phyloP scores from a whole-genome alignment of 257 asterid genomes.

The Galeopsis tetrahit region DNA sequence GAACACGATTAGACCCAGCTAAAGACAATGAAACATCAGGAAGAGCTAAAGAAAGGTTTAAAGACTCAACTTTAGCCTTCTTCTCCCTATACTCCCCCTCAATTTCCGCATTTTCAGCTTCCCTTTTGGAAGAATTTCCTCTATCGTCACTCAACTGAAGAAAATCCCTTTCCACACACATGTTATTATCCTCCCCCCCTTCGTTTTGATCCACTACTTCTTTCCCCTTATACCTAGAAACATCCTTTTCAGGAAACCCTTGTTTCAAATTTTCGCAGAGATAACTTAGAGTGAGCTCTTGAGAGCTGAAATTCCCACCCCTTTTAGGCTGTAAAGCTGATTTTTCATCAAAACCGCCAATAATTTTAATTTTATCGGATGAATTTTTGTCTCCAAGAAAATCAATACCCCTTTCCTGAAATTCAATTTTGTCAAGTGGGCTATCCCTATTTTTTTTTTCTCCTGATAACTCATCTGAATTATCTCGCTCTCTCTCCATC shows the following conservation, averaged over 20 bases:
- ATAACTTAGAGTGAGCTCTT: conserved; percentile 86
- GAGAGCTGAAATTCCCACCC: conserved; percentile 52
- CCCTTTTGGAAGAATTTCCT: conserved; percentile 63
- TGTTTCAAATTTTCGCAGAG: conserved; percentile 73
- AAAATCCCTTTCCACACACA: conserved; percentile 84
- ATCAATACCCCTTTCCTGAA: conserved; percentile 56
- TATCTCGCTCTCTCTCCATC: conserved; percentile 61
- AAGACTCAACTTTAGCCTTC: conserved; percentile 80
- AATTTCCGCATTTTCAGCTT: conserved; percentile 51
- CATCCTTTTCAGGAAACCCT: conserved; percentile 48
- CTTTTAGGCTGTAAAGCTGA: conserved; percentile 43
- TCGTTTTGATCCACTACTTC: conserved; percentile 61
- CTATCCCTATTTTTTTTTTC: conserved; percentile 45
- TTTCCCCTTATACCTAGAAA: conserved; percentile 67
- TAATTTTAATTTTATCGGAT: conserved; percentile 40
- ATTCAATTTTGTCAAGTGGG: conserved; percentile 57
- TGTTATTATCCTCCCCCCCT: conserved; percentile 42
- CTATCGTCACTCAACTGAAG: conserved; percentile 65
- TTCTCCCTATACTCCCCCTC: conserved; percentile 62
- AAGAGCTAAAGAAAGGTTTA: conserved; percentile 78
- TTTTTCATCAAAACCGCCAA: conserved; percentile 53
- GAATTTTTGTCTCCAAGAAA: conserved; percentile 55
- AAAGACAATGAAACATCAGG: conserved; percentile 80
- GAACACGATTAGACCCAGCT: conserved; percentile 75
- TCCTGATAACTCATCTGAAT: conserved; percentile 50